Evolutionary conservation across 2,329 filamentous ascomycete species (phyloP).

Genomic region (Aspergillus sclerotialis): DNA sequence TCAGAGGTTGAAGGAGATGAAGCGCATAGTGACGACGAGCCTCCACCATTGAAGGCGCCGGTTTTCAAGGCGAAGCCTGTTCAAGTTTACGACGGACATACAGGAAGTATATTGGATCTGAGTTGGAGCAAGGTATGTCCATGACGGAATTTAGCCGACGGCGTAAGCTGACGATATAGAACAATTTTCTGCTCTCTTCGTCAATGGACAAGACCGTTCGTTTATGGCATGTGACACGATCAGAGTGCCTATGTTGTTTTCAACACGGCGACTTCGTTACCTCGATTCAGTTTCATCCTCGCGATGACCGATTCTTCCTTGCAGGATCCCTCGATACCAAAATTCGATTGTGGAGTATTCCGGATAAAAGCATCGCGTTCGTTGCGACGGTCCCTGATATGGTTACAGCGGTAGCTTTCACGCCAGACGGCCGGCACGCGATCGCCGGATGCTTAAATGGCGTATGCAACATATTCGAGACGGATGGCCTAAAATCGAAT

Average conservation of each 20-base stretch:
- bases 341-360: slow-evolving; percentile 89
- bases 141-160: not conserved
- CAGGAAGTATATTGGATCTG: slow-evolving; percentile 77
- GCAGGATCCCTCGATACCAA: slow-evolving; percentile 87
- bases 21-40: slow-evolving; percentile 39
- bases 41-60: slow-evolving; percentile 71
- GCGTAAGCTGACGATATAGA: slow-evolving; percentile 38
- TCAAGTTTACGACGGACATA: slow-evolving; percentile 76
- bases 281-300: slow-evolving; percentile 88
- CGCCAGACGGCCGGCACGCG: slow-evolving; percentile 80
- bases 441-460: slow-evolving; percentile 86
- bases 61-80: slow-evolving; percentile 77
- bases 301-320: slow-evolving; percentile 92
- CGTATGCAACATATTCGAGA: slow-evolving; percentile 84
- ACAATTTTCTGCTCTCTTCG: slow-evolving; percentile 90
- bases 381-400: slow-evolving; percentile 72
- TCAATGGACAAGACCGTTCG: slow-evolving; percentile 98
- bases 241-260: slow-evolving; percentile 86
- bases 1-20: slow-evolving; percentile 62
- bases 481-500: slow-evolving; percentile 75
- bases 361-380: slow-evolving; percentile 87
- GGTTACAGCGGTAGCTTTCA: slow-evolving; percentile 89
- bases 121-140: slow-evolving; percentile 80
- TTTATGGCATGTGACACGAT: slow-evolving; percentile 80
- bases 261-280: slow-evolving; percentile 94